Base-by-base conservation (phyloP, 345 rosid species). In the Populus davidiana region DNA sequence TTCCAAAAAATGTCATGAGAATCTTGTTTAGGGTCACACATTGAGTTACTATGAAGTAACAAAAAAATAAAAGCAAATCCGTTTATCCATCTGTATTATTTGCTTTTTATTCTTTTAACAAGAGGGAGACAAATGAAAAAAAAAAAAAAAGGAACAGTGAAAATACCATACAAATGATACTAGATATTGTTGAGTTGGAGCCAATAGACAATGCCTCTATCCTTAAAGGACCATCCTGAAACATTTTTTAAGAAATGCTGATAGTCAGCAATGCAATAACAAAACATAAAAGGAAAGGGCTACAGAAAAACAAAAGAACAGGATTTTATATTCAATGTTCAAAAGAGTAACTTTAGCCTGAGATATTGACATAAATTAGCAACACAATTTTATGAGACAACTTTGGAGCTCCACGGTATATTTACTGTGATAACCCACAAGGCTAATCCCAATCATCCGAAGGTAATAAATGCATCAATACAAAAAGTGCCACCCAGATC, bases 201-300 rank as follows among this genome's bases (percentile, higher is more conserved):
- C 98, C 98, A 68, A 98, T 88, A 21, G 92, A 91, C 64, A 91
- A 83, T 64, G 97, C 96, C 86, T 90, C 86, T 76, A 93, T 89
- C 86, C 93, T 87, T 78, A 93, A 85, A 75, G 99, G 99, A 71
- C 99, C 98, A 88, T 93, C 97, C 99, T 95, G 91, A 77, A 87
- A 85, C 77, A 78, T 64, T 81, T 81, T 59, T 78, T 43, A 41
- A 63, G 29, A 80, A 75, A n/a, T 39, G 38, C 41, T 44, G n/a
- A 18, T 29, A 31, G 38, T 62, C 35, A 80, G 59, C 50, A 25
- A 38, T 36, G 69, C 43, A 59, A 43, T 64, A 67, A 38, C 25
- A 17, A n/a, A 50, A 31, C 12, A 23, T 9, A 62, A 79, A 52
- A n/a, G 2, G 39, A 72, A 41, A 23, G 65, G 74, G 6, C 29